phyloP scores from a whole-genome alignment of 768 basidiomycete species.

The Tremella yokohamensis region DNA sequence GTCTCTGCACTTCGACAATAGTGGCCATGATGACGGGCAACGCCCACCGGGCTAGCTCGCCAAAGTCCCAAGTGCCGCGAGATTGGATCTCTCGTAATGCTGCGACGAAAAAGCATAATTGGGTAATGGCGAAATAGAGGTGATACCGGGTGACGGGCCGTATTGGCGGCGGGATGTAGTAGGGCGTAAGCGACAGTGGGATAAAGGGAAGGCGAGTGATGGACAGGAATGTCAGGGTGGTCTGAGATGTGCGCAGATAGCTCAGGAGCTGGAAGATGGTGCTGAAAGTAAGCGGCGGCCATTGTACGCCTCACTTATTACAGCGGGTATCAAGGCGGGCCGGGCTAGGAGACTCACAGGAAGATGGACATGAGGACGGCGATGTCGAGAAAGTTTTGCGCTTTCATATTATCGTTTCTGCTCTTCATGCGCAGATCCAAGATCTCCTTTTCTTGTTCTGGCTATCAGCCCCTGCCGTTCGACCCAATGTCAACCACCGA shows the following conservation, averaged over 20 bases:
- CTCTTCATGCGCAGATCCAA: constrained; percentile 21
- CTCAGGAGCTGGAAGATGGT: constrained; percentile 17
- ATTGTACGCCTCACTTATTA: not conserved
- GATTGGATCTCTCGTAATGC: constrained; percentile 1
- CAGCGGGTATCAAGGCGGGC: not conserved
- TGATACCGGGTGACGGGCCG: constrained; percentile 13
- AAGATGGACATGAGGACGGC: constrained; percentile 23
- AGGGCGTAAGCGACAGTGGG: constrained; percentile 34
- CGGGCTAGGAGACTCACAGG: constrained; percentile 20
- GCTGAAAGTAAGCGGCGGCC: constrained; percentile 12
- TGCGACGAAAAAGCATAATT: constrained; percentile 18
- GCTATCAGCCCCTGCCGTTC: not conserved
- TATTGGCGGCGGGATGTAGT: constrained; percentile 9
- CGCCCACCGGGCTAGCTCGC: constrained; percentile 23
- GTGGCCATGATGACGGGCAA: constrained; percentile 27
- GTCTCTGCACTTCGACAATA: constrained; percentile 26
- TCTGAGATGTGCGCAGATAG: constrained; percentile 6
- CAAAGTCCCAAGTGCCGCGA: not conserved
- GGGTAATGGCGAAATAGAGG: constrained; percentile 19
- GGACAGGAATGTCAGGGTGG: constrained; percentile 10
- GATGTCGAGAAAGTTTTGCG: constrained; percentile 26
- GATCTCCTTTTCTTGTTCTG: constrained; percentile 39
- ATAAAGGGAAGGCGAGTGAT: constrained; percentile 25
- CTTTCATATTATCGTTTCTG: constrained; percentile 18
- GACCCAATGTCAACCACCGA: not conserved